Conservation (phyloP, 176 grass and related monocot species). For the Luzula sylvatica region DNA sequence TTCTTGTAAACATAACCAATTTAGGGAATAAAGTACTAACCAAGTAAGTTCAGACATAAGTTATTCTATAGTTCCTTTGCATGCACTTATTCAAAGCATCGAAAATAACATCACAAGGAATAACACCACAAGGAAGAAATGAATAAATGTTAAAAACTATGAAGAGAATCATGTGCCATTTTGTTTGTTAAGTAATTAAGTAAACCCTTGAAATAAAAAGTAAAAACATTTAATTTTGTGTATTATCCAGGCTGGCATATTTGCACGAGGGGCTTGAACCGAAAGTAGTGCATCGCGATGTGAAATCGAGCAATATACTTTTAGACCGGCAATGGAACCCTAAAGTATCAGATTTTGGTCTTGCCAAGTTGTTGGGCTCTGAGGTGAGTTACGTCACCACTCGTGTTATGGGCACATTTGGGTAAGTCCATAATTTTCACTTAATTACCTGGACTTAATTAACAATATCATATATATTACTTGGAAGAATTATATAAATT, state of each 20-base stretch:
- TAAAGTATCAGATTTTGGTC: constrained; percentile 84
- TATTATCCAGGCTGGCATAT: constrained; percentile 60
- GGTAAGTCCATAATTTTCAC: constrained; percentile 34
- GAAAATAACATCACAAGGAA: constrained; percentile 14
- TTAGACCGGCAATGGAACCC: constrained; percentile 78
- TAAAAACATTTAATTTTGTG: constrained; percentile 5
- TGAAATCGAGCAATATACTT: constrained; percentile 95
- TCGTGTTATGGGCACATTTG: constrained; percentile 91
- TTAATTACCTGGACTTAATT: too few relatives aligned
- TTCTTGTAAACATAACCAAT: constrained; percentile 12
- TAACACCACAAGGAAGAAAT: too few relatives aligned
- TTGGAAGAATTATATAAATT: constrained; percentile 1
- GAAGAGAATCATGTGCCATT: background rate
- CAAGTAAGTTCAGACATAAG: constrained; percentile 14
- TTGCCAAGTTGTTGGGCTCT: constrained; percentile 75
- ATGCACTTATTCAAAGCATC: constrained; percentile 18
- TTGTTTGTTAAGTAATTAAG: background rate
- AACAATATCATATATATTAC: too few relatives aligned
- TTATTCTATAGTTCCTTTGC: constrained; percentile 16
- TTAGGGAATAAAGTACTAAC: constrained; percentile 11
- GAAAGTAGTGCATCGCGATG: constrained; percentile 82
- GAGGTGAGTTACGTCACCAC: constrained; percentile 60
- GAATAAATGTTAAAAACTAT: too few relatives aligned
- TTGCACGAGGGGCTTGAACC: constrained; percentile 93
- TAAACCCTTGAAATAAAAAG: background rate